Conservation (phyloP, 768 basidiomycete species). For the Mycena filopes region DNA sequence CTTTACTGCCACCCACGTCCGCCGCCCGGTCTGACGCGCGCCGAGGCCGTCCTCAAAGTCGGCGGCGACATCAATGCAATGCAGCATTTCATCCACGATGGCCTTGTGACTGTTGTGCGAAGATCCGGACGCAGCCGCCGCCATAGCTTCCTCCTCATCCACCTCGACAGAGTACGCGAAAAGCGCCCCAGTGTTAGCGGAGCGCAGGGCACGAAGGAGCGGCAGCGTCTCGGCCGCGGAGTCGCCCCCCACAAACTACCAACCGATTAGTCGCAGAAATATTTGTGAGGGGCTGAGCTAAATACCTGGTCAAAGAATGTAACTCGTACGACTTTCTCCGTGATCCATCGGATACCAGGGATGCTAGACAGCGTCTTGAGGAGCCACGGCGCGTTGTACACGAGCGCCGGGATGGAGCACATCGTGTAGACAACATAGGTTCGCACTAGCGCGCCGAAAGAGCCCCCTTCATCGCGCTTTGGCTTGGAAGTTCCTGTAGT, state of each 20-base stretch:
- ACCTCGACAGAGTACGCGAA: conserved; percentile 91
- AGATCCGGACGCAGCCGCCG: conserved; percentile 32
- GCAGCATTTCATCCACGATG: conserved; percentile 80
- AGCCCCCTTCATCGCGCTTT: conserved; percentile 26
- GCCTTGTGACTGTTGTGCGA: conserved; percentile 58
- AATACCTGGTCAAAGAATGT: conserved; percentile 89
- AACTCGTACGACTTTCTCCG: conserved; percentile 73
- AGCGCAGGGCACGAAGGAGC: conserved; percentile 68
- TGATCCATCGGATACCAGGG: conserved; percentile 71
- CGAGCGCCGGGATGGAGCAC: conserved; percentile 79
- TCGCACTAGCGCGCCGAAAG: conserved; percentile 62
- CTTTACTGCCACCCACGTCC: conserved; percentile 90
- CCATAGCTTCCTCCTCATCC: conserved; percentile 64
- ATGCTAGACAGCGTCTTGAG: conserved; percentile 62
- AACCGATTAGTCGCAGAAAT: neutral
- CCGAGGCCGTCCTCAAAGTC: conserved; percentile 74
- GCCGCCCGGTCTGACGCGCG: conserved; percentile 49
- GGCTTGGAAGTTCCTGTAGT: conserved; percentile 9
- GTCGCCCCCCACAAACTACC: conserved; percentile 90
- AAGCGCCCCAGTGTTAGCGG: conserved; percentile 76
- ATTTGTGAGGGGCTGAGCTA: conserved; percentile 25
- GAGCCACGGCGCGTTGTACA: conserved; percentile 78
- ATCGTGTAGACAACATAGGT: conserved; percentile 86
- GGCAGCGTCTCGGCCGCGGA: conserved; percentile 76
- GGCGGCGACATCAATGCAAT: conserved; percentile 81